Percentiles rank a stretch among this genome's conserved stretches.
Evolutionary conservation across 768 basidiomycete species (phyloP).

Genomic region (Lyophyllum shimeji): DNA sequence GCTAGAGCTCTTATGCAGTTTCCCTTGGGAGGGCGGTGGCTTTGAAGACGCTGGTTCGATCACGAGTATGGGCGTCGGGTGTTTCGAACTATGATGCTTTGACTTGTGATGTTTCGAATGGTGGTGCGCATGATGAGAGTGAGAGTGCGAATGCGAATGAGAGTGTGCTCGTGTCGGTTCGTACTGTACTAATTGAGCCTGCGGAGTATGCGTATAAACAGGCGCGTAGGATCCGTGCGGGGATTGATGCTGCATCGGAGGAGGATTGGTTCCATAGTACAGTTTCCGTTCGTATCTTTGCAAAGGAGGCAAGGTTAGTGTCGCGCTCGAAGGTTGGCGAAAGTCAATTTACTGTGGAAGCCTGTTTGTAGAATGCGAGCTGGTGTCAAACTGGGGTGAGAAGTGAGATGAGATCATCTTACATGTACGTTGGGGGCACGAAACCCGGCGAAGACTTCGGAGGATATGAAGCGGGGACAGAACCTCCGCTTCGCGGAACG

Average conservation of each 20-base stretch:
- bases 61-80: neutral
- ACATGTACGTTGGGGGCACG: conserved; percentile 19
- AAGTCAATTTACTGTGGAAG: conserved; percentile 18
- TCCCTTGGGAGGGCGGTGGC: conserved; percentile 1
- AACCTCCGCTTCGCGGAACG: conserved; percentile 8
- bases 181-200: conserved; percentile 1
- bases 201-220: conserved; percentile 4
- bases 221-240: conserved; percentile 12
- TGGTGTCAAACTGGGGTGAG: neutral
- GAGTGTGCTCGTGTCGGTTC: conserved; percentile 12
- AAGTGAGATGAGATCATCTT: neutral
- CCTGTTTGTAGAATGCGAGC: neutral
- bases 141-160: conserved; percentile 15
- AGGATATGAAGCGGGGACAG: conserved; percentile 13
- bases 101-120: neutral
- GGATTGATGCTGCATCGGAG: conserved; percentile 10
- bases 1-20: neutral
- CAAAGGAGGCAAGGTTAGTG: neutral
- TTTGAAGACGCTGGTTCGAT: conserved; percentile 3
- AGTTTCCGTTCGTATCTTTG: conserved; percentile 16
- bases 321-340: neutral
- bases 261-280: conserved; percentile 15
- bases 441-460: conserved; percentile 4
- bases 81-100: conserved; percentile 2
- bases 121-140: no score